These are phyloP conservation scores for Pestalotiopsis sp. DNA, from an alignment of 2,329 filamentous ascomycete genomes.

Conservation along the genomic window DNA sequence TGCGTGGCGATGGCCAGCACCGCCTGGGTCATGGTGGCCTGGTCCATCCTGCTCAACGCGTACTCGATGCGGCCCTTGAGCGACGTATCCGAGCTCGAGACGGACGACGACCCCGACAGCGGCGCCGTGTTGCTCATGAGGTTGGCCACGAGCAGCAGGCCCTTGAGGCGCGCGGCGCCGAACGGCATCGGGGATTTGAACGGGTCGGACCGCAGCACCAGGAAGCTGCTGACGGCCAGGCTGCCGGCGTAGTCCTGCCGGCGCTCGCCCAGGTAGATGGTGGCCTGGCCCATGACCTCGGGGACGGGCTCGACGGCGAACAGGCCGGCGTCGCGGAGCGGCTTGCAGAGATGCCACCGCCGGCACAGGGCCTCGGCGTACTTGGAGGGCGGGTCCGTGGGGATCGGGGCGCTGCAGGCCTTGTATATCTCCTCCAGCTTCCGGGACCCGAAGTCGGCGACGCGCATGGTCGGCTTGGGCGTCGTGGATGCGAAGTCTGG, in stretches of 20 bases:
- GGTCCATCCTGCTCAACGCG: slow-evolving; percentile 47
- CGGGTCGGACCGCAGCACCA: slow-evolving; percentile 50
- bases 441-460: slow-evolving; percentile 16
- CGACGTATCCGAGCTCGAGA: slow-evolving; percentile 17
- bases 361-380: slow-evolving; percentile 30
- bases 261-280: slow-evolving; percentile 44
- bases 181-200: slow-evolving; percentile 54
- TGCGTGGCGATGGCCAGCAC: slow-evolving; percentile 51
- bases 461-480: slow-evolving; percentile 30
- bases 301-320: slow-evolving; percentile 55
- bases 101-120: slow-evolving; percentile 23
- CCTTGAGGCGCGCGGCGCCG: slow-evolving; percentile 51
- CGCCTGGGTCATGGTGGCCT: slow-evolving; percentile 55
- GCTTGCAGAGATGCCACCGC: slow-evolving; percentile 40
- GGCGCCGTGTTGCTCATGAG: slow-evolving; percentile 53
- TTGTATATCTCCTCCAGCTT: slow-evolving; percentile 34
- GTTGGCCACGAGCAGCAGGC: slow-evolving; percentile 53
- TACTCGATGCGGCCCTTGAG: slow-evolving; percentile 23
- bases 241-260: slow-evolving; percentile 43
- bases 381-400: slow-evolving; percentile 7
- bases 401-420: slow-evolving; percentile 24
- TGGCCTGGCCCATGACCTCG: slow-evolving; percentile 45
- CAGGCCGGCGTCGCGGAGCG: slow-evolving; percentile 37
- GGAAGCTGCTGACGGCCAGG: slow-evolving; percentile 50
- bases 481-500: slow-evolving; percentile 38